phyloP scores from a whole-genome alignment of 2,329 filamentous ascomycete genomes.

The Ampelomyces quisqualis region DNA sequence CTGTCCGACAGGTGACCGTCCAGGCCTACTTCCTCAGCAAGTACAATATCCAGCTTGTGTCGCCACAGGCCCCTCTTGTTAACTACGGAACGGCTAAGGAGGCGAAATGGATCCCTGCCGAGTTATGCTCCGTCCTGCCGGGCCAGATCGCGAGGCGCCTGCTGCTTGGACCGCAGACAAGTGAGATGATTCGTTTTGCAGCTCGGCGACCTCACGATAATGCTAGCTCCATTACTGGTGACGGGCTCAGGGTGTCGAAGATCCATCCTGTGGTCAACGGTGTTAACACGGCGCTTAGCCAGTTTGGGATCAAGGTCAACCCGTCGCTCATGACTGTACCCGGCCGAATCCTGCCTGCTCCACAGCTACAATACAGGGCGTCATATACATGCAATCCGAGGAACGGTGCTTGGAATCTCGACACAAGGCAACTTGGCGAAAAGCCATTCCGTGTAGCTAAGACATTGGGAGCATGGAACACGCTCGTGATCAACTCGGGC shows the following conservation, averaged over 20 bases:
- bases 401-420: slow-evolving; percentile 72
- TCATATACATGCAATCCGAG: slow-evolving; percentile 37
- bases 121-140: slow-evolving; percentile 35
- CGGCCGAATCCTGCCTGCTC: slow-evolving; percentile 66
- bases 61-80: slow-evolving; percentile 28
- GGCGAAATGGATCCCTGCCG: slow-evolving; percentile 38
- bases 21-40: slow-evolving; percentile 21
- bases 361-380: slow-evolving; percentile 60
- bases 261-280: slow-evolving; percentile 24
- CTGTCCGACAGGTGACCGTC: slow-evolving; percentile 12
- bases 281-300: slow-evolving; percentile 24
- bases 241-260: slow-evolving; percentile 30
- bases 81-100: slow-evolving; percentile 27
- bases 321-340: slow-evolving; percentile 68
- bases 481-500: slow-evolving; percentile 34
- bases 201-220: slow-evolving; percentile 33
- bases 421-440: slow-evolving; percentile 17
- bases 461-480: slow-evolving; percentile 28
- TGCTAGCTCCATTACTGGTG: slow-evolving; percentile 30
- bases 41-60: slow-evolving; percentile 24
- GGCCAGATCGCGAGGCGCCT: slow-evolving; percentile 34
- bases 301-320: slow-evolving; percentile 65
- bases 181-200: slow-evolving; percentile 37
- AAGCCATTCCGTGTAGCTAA: slow-evolving; percentile 29
- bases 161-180: slow-evolving; percentile 31